Base-by-base conservation (phyloP, 192 early-diverging fungal species). In the Umbelopsis sp. region DNA sequence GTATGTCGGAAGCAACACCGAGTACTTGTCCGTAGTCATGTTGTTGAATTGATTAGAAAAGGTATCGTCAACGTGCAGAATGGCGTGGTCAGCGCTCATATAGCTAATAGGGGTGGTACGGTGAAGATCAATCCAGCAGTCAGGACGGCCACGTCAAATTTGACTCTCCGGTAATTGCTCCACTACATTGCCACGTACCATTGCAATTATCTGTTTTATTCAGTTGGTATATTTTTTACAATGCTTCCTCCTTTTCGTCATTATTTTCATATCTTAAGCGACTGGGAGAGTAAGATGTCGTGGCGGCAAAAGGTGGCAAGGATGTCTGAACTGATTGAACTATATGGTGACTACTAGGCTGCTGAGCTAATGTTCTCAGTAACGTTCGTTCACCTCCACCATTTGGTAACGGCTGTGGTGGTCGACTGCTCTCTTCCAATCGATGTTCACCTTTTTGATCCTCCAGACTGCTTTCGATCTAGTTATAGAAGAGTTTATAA, bases 1-100 rank as follows among this genome's bases (percentile, higher is more conserved):
- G 85, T 99, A 99, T 22, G 97, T 99, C 18, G 97, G 97, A n/a
- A 99, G 80, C 49, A 99, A 87, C 3, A 99, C 95, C 13, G 93
- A 93, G 80, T 97, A 98, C 78, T 93, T 93, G 80, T 89, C 73
- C 35, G 46, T 44, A 11, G 67, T 70, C 76, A 78, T 78, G 8
- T 21, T 65, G 50, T 22, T 46, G 27, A 37, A 64, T 45, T 65
- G 44, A 25, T 37, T 15, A 22, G 46, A 44, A 44, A 69, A 52
- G 7, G 65, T 66, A 51, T 74, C 72, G 64, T 73, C 64, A 46
- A 78, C 58, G 44, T 70, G 67, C 12, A 78, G 55, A 45, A 78
- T 41, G 61, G 77, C 64, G 66, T 78, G 77, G 46, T 76, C 68
- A 37, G 49, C 33, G n/a, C 68, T 64, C 74, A 75, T 75, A 25